Evolutionary conservation across 1,139 yeast genomes (phyloP), one percentile per base, ranked within the genome.

Genomic region (Suhomyces taliae): DNA sequence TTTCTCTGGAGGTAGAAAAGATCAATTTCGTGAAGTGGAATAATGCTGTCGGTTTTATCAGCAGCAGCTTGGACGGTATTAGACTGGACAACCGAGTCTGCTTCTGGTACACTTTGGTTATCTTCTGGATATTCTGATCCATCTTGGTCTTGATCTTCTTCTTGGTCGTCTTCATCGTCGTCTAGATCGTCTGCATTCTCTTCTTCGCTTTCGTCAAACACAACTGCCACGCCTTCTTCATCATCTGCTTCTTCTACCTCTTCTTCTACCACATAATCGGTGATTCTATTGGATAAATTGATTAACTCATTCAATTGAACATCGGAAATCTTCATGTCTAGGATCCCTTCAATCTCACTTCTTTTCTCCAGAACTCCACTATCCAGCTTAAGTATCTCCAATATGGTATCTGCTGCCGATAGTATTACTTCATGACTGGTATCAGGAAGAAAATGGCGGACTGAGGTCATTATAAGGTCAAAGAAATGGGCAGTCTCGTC

Each of bases 371-470:
- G 37, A 49, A 58, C 41, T 12, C 50, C 36, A 9, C 58, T 62
- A 8, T 76, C 84, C 45, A 74, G 75, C 58, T 85, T 85, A 48
- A 90, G 62, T 0, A 78, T 66, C 51, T 81, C 85, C 37, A 90
- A 63, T 0, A 87, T 62, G 7, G 86, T 72, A 60, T 90, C 97
- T 1, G 95, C 82, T 9, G 82, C 77, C 0, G 85, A 79, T 41
- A 72, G 58, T n/a, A 74, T 66, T n/a, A 71, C 72, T 36, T 69
- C 75, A 48, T 73, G 79, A 37, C 70, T 62, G 14, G 74, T 61
- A 47, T 75, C 80, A 1, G 75, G 66, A 31, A 72, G 53, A 39
- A 53, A 55, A 7, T 47, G 50, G 34, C 66, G 62, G 8, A 70
- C 62, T 46, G 62, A 64, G 4, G 65, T 57, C 55, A 69, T 60